Evolutionary conservation across 1,284 basidiomycete species (phyloP), one percentile per base, ranked within the genome.

Genomic region (Amylostereum areolatum): DNA sequence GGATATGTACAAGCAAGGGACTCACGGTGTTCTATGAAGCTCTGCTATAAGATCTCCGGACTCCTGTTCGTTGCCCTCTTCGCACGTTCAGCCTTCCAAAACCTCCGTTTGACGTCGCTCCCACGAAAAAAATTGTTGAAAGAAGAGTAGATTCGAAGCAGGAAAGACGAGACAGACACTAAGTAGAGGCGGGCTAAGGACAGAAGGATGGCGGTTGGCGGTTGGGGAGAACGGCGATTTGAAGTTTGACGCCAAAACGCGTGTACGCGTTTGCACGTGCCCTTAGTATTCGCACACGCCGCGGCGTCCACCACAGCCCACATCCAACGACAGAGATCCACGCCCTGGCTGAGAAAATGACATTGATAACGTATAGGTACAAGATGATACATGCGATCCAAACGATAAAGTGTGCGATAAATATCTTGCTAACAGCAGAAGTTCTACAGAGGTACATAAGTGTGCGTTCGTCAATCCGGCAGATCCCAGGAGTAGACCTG

Each of bases 401-500:
- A 18, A 46, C 10, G 28, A 46, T 12, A 31, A 27, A 24, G 40
- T n/a, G 40, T 42, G 40, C 27, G n/a, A 8, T 29, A 36, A 34
- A 7, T 18, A 18, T 18, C 18, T 18, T 18, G 18, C 18, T 18
- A 18, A 18, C 18, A 18, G 18, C 18, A 18, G 18, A 18, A 18
- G 18, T 18, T 18, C 18, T 18, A 18, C 18, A 18, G 18, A 18
- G 18, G 18, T 18, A 18, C 18, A 36, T 36, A 27, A 11, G 24
- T 10, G 30, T 5, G 27, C 10, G 30, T 9, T 47, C n/a, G 35
- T 49, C 46, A 57, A 5, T 85, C 81, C 3, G 83, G 81, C 25
- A 87, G 62, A 51, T 68, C 74, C 83, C 83, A 87, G 25, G 72
- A 62, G 60, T 72, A 85, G 5, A 78, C 70, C 59, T 78, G 81